Conservation (phyloP, 331 rosid genomes). For the Quercus phellos region DNA sequence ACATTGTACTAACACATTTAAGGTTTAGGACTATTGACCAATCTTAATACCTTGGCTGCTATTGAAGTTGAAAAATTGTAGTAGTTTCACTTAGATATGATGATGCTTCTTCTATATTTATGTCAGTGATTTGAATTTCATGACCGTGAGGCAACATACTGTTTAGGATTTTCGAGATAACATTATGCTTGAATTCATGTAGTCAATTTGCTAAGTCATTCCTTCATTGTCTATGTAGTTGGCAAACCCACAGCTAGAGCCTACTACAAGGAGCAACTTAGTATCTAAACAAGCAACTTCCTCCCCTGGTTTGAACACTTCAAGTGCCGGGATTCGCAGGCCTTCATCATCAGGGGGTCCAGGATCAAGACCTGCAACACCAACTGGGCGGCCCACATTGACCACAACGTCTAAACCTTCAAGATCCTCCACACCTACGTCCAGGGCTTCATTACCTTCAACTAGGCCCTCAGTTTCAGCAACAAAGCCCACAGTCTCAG, state of each 20-base stretch:
- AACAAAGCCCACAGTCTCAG: slow-evolving; percentile 39
- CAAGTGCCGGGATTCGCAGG: slow-evolving; percentile 62
- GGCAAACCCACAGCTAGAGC: slow-evolving; percentile 68
- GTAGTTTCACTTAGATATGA: not conserved
- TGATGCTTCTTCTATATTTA: not conserved
- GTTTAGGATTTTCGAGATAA: not conserved
- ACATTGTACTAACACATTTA: not conserved
- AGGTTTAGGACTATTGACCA: not conserved
- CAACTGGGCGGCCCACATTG: slow-evolving; percentile 70
- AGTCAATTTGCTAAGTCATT: slow-evolving; percentile 26
- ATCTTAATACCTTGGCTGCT: not conserved
- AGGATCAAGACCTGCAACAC: slow-evolving; percentile 83
- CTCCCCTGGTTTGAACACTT: slow-evolving; percentile 73
- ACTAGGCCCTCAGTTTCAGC: slow-evolving; percentile 27
- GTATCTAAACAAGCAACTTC: slow-evolving; percentile 59
- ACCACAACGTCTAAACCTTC: slow-evolving; percentile 58
- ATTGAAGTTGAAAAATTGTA: not conserved
- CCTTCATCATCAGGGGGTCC: slow-evolving; percentile 79
- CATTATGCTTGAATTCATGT: slow-evolving; percentile 12
- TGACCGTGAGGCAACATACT: not conserved
- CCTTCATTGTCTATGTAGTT: slow-evolving; percentile 47
- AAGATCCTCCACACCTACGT: slow-evolving; percentile 87
- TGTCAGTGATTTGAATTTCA: not conserved
- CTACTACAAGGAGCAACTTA: slow-evolving; percentile 54
- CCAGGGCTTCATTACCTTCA: slow-evolving; percentile 57